These are phyloP conservation scores for Metarhizium guizhouense DNA, from an alignment of 2,329 filamentous ascomycete genomes.

Conservation along the genomic window DNA sequence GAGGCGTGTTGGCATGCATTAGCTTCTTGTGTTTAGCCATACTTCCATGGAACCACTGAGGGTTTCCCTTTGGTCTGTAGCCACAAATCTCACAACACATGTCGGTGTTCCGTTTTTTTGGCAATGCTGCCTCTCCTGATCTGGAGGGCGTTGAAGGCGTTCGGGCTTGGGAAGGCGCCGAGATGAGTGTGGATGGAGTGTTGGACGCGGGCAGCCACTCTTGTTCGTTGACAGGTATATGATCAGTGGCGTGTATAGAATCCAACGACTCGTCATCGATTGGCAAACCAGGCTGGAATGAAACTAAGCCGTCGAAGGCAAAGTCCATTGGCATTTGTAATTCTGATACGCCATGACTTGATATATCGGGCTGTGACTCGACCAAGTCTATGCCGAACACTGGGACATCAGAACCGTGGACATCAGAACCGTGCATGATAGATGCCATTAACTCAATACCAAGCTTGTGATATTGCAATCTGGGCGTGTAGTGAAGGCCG, in stretches of 20 bases:
- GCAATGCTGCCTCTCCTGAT: background rate
- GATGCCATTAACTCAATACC: conserved; percentile 31
- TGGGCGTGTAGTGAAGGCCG: conserved; percentile 14
- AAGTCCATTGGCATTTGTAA: background rate
- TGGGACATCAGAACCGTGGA: conserved; percentile 6
- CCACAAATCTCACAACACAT: conserved; percentile 42
- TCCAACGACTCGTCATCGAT: background rate
- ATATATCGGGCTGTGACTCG: background rate
- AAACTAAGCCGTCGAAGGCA: background rate
- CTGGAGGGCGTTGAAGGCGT: background rate
- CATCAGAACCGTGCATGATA: conserved; percentile 22
- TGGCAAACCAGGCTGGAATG: background rate
- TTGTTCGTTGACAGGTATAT: background rate
- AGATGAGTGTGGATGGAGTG: background rate
- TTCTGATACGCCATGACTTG: background rate
- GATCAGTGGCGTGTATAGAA: background rate
- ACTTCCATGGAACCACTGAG: conserved; percentile 49
- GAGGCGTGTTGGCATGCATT: conserved; percentile 40
- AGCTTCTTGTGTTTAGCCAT: conserved; percentile 51
- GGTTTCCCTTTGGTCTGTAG: conserved; percentile 46
- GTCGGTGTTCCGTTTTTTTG: conserved; percentile 28
- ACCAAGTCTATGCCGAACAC: background rate
- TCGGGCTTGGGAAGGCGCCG: background rate
- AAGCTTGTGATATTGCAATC: conserved; percentile 32
- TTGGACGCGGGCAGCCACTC: background rate